Conservation (phyloP, 2,329 filamentous ascomycete species). For the Ophiostoma novo-ulmi region DNA sequence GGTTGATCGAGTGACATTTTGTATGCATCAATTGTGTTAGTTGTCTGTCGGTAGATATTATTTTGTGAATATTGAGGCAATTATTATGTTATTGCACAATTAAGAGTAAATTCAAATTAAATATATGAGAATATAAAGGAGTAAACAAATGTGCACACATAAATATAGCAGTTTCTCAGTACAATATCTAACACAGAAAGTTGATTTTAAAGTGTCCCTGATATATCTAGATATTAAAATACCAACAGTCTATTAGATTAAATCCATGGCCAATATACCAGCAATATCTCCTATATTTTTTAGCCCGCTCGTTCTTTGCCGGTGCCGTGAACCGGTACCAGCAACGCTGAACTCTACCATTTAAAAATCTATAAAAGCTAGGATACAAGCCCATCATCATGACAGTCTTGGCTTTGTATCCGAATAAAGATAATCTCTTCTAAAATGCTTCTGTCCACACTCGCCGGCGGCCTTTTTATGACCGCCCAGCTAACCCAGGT, state of each 20-base stretch:
- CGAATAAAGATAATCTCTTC: background rate
- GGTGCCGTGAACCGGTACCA: background rate
- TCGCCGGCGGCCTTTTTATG: background rate
- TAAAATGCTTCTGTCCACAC: background rate
- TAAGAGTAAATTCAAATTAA: too few species aligned
- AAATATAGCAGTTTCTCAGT: too few species aligned
- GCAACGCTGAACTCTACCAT: background rate
- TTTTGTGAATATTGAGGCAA: too few species aligned
- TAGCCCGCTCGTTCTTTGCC: background rate
- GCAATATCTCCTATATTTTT: background rate
- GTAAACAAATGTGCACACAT: too few species aligned
- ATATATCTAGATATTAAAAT: too few species aligned
- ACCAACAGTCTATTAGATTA: background rate
- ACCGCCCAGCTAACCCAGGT: conserved; percentile 29
- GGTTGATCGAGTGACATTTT: conserved; percentile 28
- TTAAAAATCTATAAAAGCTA: background rate
- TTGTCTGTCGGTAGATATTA: background rate
- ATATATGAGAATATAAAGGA: too few species aligned
- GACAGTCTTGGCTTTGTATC: background rate
- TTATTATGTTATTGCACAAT: too few species aligned
- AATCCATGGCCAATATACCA: background rate
- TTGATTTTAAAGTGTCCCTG: too few species aligned
- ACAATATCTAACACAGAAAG: too few species aligned
- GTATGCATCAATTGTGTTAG: background rate
- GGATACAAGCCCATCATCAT: background rate